Base-by-base conservation (phyloP, 306 rosid genomes). In the Ammopiptanthus mongolicus region DNA sequence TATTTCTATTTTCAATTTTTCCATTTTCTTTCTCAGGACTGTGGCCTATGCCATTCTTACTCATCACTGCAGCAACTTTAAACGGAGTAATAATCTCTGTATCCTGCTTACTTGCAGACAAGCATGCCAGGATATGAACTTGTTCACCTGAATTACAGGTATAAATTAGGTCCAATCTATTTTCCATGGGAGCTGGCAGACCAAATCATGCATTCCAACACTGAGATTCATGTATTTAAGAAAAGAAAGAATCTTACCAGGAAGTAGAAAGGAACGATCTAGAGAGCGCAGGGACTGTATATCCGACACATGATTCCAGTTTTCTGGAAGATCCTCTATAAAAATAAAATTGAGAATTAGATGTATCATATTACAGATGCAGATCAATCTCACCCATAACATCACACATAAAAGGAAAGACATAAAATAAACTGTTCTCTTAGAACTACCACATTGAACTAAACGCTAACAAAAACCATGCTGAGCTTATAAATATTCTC, bases 251-350 rank as follows among this genome's bases (percentile, higher is more conserved):
- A 60, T 64, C 80, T 19, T 86, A 95, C 99, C 99, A 52, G 99
- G 99, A 81, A 95, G 87, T 64, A 95, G 91, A 86, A 95, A 95
- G 25, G 97, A 86, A 46, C 97, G 97, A 44, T 95, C 99, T 70
- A 90, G 77, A 62, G 85, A 47, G 59, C 77, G 86, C 66, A 95
- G 69, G 41, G 93, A 87, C 68, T 79, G 84, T 63, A 90, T 88
- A 80, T 95, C 97, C 6, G 93, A 73, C 28, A 85, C 86, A 29
- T 84, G 79, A 75, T 81, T 82, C 99, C 97, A 95, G 74, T 87
- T 81, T 55, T 85, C 88, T 19, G 97, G 97, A 70, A 95, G 87
- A 52, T 88, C 92, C 82, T 88, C 97, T 92, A 60, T 47, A 84
- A 79, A 19, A 81, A 33, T 34, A 78, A 74, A 66, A 83, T 61